Evolutionary conservation across 1,284 basidiomycete genomes (phyloP).

Genomic region (Austroboletus niveus): DNA sequence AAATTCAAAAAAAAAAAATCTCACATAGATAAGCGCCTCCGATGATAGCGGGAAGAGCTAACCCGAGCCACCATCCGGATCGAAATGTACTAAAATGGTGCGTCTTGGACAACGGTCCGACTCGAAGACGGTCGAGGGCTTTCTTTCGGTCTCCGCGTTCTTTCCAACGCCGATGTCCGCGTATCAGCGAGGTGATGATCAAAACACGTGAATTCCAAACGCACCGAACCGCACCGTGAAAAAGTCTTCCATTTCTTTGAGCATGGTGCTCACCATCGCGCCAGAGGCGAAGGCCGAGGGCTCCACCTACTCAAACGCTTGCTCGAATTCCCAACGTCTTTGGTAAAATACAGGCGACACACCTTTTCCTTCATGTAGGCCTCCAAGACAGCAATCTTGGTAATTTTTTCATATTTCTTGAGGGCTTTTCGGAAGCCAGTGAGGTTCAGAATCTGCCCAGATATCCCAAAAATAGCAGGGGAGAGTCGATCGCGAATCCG

Average conservation of each 20-base stretch:
- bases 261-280: conserved; percentile 60
- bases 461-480: neutral
- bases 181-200: neutral
- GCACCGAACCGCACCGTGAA: conserved; percentile 76
- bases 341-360: neutral
- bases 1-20: conserved; percentile 17
- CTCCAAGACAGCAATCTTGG: conserved; percentile 64
- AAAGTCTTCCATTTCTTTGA: conserved; percentile 71
- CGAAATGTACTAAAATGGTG: conserved; percentile 83
- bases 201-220: conserved; percentile 19
- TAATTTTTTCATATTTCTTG: conserved; percentile 93
- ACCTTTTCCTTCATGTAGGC: conserved; percentile 77
- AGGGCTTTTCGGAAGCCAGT: conserved; percentile 90
- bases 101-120: conserved; percentile 52
- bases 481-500: neutral
- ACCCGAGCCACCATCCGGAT: conserved; percentile 75
- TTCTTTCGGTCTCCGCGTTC: conserved; percentile 84
- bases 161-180: conserved; percentile 27
- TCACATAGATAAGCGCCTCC: conserved; percentile 70
- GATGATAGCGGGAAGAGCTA: conserved; percentile 71
- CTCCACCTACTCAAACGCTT: conserved; percentile 48
- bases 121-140: conserved; percentile 70
- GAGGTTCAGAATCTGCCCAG: conserved; percentile 68
- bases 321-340: neutral
- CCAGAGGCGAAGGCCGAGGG: conserved; percentile 61